These are phyloP conservation scores for Chaetomiaceae sp. DNA, from an alignment of 2,329 filamentous ascomycete genomes.

Conservation along the genomic window DNA sequence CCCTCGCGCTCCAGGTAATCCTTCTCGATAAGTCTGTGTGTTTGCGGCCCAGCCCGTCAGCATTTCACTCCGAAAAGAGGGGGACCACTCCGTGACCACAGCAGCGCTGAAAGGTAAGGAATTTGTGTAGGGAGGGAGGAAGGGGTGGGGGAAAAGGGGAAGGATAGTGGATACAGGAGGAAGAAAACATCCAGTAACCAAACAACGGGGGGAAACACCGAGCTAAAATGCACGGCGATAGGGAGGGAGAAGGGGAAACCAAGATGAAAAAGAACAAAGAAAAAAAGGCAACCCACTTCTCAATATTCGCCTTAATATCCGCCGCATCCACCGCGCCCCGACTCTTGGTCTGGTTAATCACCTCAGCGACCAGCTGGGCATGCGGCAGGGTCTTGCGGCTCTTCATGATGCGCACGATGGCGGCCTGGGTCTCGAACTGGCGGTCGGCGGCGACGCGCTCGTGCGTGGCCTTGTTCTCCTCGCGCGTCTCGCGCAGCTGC, in stretches of 20 bases:
- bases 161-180: too few relatives aligned
- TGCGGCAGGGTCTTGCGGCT: constrained; percentile 81
- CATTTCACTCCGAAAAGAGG: too few relatives aligned
- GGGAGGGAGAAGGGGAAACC: not conserved
- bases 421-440: constrained; percentile 94
- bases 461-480: constrained; percentile 92
- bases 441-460: constrained; percentile 82
- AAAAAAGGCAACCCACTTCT: constrained; percentile 57
- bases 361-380: constrained; percentile 80
- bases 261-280: not conserved
- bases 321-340: constrained; percentile 77
- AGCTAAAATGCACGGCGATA: too few relatives aligned
- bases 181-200: too few relatives aligned
- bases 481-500: constrained; percentile 89
- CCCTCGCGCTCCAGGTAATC: constrained; percentile 83
- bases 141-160: too few relatives aligned
- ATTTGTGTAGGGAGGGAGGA: too few relatives aligned
- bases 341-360: constrained; percentile 83
- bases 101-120: too few relatives aligned
- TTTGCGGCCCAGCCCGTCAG: constrained; percentile 25
- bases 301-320: constrained; percentile 96
- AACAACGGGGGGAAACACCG: too few relatives aligned
- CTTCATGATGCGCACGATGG: constrained; percentile 97
- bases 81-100: too few relatives aligned
- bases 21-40: constrained; percentile 84